Evolutionary conservation across 2,329 filamentous ascomycete genomes (phyloP).

Genomic region (Exophiala dermatitidis): DNA sequence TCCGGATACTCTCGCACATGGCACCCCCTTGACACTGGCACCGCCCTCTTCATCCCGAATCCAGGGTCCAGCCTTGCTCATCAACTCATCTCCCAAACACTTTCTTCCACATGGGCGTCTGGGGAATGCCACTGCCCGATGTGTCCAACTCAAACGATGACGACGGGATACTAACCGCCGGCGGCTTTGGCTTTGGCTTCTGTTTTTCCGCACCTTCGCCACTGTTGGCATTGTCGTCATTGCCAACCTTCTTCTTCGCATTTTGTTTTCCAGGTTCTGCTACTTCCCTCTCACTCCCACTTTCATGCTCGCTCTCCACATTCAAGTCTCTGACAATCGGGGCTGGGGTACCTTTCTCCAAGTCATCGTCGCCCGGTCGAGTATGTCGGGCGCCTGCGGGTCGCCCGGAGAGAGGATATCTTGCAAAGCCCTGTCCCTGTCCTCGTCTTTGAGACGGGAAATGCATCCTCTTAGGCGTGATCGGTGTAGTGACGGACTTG

Average conservation of each 20-base stretch:
- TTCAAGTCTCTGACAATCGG: too few relatives aligned
- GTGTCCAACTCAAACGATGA: constrained; percentile 17
- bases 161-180: constrained; percentile 1
- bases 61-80: too few relatives aligned
- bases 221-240: neutral
- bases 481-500: constrained; percentile 26
- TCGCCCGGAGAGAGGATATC: neutral
- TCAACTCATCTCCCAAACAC: constrained; percentile 22
- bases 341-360: too few relatives aligned
- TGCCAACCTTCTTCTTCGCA: neutral
- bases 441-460: constrained; percentile 5
- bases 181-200: neutral
- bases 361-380: too few relatives aligned
- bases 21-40: too few relatives aligned
- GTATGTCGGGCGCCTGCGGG: too few relatives aligned
- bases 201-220: neutral
- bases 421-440: neutral
- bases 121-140: constrained; percentile 1
- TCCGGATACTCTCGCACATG: too few relatives aligned
- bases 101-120: constrained; percentile 24
- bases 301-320: too few relatives aligned
- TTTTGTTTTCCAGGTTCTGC: too few relatives aligned
- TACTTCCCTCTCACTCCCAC: too few relatives aligned
- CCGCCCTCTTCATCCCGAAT: too few relatives aligned
- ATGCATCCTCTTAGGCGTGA: constrained; percentile 24